Evolutionary conservation across 148 eudicot species (phyloP).

Genomic region (Camellia lanceoleosa): DNA sequence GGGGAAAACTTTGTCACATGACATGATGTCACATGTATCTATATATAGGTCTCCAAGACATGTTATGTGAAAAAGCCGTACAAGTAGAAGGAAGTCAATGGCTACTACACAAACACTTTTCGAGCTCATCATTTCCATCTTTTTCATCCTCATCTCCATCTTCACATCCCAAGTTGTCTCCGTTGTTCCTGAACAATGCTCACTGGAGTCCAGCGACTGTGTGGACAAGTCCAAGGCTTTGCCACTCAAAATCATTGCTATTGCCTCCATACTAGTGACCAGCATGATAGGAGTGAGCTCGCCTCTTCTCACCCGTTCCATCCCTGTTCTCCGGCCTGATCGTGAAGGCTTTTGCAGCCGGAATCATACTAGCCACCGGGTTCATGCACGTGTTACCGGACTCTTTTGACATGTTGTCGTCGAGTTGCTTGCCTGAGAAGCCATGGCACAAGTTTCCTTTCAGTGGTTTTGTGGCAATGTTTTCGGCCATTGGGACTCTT

Average conservation of each 20-base stretch:
- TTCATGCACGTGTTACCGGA: conserved; percentile 76
- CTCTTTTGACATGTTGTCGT: conserved; percentile 39
- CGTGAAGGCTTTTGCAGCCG: conserved; percentile 63
- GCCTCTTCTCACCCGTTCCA: conserved; percentile 38
- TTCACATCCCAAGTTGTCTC: conserved; percentile 13
- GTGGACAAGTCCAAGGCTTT: conserved; percentile 29
- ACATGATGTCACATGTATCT: background rate
- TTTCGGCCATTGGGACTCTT: conserved; percentile 40
- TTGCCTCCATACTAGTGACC: conserved; percentile 40
- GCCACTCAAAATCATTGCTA: conserved; percentile 41
- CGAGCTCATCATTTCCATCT: background rate
- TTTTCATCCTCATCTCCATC: conserved; percentile 12
- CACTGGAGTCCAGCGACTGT: conserved; percentile 23
- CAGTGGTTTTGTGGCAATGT: conserved; percentile 39
- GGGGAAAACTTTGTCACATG: too few species aligned
- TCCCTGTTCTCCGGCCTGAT: conserved; percentile 52
- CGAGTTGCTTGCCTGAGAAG: conserved; percentile 31
- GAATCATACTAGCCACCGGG: conserved; percentile 66
- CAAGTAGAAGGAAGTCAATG: background rate
- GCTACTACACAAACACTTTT: background rate
- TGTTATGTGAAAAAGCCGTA: too few species aligned
- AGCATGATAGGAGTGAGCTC: conserved; percentile 54
- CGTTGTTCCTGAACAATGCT: conserved; percentile 20
- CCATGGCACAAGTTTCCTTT: conserved; percentile 50
- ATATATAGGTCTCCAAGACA: background rate